Conservation (phyloP, 306 rosid genomes). For the Sechiopsis laciniata region DNA sequence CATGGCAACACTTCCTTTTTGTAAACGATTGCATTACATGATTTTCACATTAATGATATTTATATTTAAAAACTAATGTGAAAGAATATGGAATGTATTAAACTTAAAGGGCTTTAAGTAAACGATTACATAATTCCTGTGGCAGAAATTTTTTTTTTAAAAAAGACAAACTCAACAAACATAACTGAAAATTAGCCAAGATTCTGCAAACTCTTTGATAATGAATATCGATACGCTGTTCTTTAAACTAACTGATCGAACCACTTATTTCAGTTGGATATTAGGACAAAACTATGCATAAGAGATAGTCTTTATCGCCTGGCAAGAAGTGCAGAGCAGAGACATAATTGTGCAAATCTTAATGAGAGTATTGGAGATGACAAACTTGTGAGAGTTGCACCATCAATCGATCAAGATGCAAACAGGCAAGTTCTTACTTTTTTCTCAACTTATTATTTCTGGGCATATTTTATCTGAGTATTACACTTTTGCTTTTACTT, state of each 20-base stretch:
- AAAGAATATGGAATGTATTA: neutral
- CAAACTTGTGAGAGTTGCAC: constrained; percentile 35
- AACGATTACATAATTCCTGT: neutral
- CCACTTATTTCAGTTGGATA: constrained; percentile 54
- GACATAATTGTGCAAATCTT: constrained; percentile 41
- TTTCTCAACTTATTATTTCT: constrained; percentile 4
- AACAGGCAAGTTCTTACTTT: constrained; percentile 42
- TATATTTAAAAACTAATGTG: neutral
- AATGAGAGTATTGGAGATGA: constrained; percentile 41
- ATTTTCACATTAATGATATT: neutral
- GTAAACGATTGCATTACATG: neutral
- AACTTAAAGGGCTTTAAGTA: neutral
- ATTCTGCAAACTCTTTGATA: neutral
- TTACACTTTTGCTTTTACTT: neutral
- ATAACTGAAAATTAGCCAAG: neutral
- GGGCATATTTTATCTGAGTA: constrained; percentile 6
- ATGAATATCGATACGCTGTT: neutral
- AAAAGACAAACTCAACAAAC: neutral
- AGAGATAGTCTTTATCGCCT: constrained; percentile 84
- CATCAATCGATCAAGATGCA: constrained; percentile 35
- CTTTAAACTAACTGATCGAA: neutral
- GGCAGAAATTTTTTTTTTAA: neutral
- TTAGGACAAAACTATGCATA: constrained; percentile 71
- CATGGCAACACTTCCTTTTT: neutral
- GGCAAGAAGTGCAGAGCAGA: constrained; percentile 85